Evolutionary conservation across 2,329 filamentous ascomycete genomes (phyloP).

Genomic region (Phialemonium atrogriseum): DNA sequence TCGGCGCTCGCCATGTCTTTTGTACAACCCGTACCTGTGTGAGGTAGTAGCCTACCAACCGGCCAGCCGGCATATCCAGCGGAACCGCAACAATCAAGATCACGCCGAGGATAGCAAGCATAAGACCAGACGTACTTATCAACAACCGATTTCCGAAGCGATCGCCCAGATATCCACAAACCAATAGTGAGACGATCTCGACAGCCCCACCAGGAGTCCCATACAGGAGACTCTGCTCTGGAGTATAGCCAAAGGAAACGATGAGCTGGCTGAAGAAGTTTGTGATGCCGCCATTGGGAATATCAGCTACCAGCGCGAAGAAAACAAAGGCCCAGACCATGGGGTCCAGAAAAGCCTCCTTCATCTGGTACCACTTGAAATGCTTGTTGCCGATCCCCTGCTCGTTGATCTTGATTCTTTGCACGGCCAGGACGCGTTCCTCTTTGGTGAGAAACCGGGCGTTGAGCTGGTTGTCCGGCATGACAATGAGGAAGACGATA

Average conservation of each 20-base stretch:
- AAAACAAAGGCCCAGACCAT: conserved; percentile 28
- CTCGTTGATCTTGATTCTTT: conserved; percentile 53
- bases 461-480: conserved; percentile 33
- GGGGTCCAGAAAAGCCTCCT: conserved; percentile 27
- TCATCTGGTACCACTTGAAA: conserved; percentile 55
- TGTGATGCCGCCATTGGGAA: conserved; percentile 26
- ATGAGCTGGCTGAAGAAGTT: conserved; percentile 34
- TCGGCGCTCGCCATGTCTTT: too few species aligned
- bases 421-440: conserved; percentile 44
- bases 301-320: conserved; percentile 22
- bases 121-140: conserved; percentile 41
- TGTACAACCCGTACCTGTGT: too few species aligned
- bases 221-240: conserved; percentile 54
- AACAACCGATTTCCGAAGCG: conserved; percentile 48
- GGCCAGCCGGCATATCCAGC: conserved; percentile 45
- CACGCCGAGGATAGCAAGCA: conserved; percentile 49
- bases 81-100: conserved; percentile 57
- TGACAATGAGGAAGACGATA: conserved; percentile 37
- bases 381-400: conserved; percentile 64
- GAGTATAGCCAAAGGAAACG: conserved; percentile 53
- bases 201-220: conserved; percentile 58
- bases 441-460: conserved; percentile 42
- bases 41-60: conserved; percentile 58
- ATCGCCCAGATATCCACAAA: conserved; percentile 42
- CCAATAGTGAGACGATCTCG: conserved; percentile 30